Conservation (phyloP, 129 eudicot genomes). For the Calendula officinalis region DNA sequence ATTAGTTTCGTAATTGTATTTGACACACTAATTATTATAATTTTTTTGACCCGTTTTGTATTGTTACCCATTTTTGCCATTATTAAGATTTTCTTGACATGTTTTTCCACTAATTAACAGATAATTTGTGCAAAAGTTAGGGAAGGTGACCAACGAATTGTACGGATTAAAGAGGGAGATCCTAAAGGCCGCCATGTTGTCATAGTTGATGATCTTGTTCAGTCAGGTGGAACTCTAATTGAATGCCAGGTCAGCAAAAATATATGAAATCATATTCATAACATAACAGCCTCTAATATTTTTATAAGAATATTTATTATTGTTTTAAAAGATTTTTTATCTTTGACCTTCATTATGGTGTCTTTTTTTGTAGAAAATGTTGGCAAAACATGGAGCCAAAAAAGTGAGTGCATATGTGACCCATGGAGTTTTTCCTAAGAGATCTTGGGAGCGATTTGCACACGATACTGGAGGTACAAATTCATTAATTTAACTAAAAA, state of each 20-base stretch:
- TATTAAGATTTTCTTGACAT: not conserved
- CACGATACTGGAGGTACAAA: conserved; percentile 70
- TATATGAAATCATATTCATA: not conserved
- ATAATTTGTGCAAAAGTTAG: conserved; percentile 92
- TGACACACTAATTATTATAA: not conserved
- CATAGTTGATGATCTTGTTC: conserved; percentile 98
- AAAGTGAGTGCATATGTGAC: conserved; percentile 96
- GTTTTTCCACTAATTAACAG: conserved; percentile 37
- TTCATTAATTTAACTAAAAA: not conserved
- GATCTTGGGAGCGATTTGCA: conserved; percentile 88
- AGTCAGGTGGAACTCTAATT: conserved; percentile 91
- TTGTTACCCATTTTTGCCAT: conserved; percentile 1
- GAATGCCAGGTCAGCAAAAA: conserved; percentile 80
- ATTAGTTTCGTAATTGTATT: not conserved
- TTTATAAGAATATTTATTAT: not conserved
- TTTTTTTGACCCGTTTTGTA: not conserved
- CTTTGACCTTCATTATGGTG: not conserved
- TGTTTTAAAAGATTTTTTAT: not conserved
- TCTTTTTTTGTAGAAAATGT: conserved; percentile 50
- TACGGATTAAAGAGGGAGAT: conserved; percentile 92
- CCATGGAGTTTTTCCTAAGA: conserved; percentile 92
- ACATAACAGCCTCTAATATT: not conserved
- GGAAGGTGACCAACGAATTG: conserved; percentile 97
- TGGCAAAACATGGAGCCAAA: conserved; percentile 91
- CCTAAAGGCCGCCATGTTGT: conserved; percentile 97